These are phyloP conservation scores for Penicillium waksmanii DNA, from an alignment of 495 filamentous ascomycete species.

Conservation along the genomic window DNA sequence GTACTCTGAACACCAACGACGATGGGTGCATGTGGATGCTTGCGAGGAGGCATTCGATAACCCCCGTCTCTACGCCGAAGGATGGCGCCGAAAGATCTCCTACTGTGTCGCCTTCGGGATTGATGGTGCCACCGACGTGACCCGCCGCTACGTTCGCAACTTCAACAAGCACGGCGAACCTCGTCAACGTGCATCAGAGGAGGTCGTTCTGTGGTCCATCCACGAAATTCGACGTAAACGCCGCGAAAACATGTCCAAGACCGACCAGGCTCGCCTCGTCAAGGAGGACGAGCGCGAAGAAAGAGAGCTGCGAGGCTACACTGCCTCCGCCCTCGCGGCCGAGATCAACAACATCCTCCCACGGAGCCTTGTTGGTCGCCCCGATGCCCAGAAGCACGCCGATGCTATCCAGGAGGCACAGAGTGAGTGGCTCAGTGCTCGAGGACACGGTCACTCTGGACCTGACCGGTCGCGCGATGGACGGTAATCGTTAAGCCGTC, in stretches of 20 bases:
- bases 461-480: constrained; percentile 41
- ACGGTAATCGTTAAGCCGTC: constrained; percentile 30
- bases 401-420: constrained; percentile 62
- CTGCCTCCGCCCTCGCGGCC: constrained; percentile 70
- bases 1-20: constrained; percentile 88
- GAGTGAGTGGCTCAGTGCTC: constrained; percentile 64
- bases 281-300: constrained; percentile 91
- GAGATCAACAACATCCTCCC: constrained; percentile 61
- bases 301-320: constrained; percentile 76
- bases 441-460: constrained; percentile 50
- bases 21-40: constrained; percentile 96
- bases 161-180: constrained; percentile 69
- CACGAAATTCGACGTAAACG: constrained; percentile 86
- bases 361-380: constrained; percentile 32
- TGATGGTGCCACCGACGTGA: constrained; percentile 95
- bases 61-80: constrained; percentile 88
- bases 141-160: constrained; percentile 90
- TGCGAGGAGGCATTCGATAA: constrained; percentile 97
- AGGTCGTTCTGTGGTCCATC: constrained; percentile 84
- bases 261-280: constrained; percentile 77
- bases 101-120: constrained; percentile 97
- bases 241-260: constrained; percentile 75
- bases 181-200: constrained; percentile 77
- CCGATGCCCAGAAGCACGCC: constrained; percentile 46
- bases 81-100: constrained; percentile 91